Percentiles rank a stretch among this genome's conserved stretches.
phyloP scores from a whole-genome alignment of 2,329 filamentous ascomycete species.

The Clonostachys rhizophaga region DNA sequence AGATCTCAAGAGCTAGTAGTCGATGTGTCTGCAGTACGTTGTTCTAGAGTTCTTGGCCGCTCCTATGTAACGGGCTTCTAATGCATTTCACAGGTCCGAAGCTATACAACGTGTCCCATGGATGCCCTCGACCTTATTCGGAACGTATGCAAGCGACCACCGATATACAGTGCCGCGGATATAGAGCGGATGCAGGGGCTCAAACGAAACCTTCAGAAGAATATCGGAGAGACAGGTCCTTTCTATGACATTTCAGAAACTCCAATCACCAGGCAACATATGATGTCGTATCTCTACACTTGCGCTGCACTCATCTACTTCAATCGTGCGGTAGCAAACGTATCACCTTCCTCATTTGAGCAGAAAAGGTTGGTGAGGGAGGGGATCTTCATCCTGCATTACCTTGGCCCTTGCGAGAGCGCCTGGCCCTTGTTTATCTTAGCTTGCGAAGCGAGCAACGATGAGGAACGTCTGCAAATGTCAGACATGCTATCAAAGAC shows the following conservation, averaged over 20 bases:
- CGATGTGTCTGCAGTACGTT: not conserved
- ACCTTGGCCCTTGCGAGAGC: slow-evolving; percentile 3
- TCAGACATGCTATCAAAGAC: slow-evolving; percentile 2
- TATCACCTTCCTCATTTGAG: slow-evolving; percentile 1
- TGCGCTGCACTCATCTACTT: slow-evolving; percentile 5
- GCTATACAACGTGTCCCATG: slow-evolving; percentile 1
- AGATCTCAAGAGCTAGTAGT: not conserved
- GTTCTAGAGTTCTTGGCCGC: not conserved
- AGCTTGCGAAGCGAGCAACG: slow-evolving; percentile 4
- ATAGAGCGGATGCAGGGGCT: slow-evolving; percentile 2
- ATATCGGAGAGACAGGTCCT: slow-evolving; percentile 3
- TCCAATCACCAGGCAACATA: slow-evolving; percentile 1
- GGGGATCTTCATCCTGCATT: slow-evolving; percentile 3
- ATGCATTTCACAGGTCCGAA: not conserved
- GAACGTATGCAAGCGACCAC: slow-evolving; percentile 1
- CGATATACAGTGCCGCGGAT: slow-evolving; percentile 1
- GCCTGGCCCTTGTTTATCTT: slow-evolving; percentile 5
- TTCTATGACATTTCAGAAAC: slow-evolving; percentile 1
- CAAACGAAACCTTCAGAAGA: not conserved
- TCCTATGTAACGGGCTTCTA: not conserved
- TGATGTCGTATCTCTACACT: slow-evolving; percentile 2
- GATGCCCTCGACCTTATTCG: slow-evolving; percentile 3
- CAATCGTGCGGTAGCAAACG: slow-evolving; percentile 1
- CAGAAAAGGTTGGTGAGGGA: slow-evolving; percentile 3
- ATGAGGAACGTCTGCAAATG: slow-evolving; percentile 4